phyloP scores from a whole-genome alignment of 148 eudicot species.

The Beta vulgaris region DNA sequence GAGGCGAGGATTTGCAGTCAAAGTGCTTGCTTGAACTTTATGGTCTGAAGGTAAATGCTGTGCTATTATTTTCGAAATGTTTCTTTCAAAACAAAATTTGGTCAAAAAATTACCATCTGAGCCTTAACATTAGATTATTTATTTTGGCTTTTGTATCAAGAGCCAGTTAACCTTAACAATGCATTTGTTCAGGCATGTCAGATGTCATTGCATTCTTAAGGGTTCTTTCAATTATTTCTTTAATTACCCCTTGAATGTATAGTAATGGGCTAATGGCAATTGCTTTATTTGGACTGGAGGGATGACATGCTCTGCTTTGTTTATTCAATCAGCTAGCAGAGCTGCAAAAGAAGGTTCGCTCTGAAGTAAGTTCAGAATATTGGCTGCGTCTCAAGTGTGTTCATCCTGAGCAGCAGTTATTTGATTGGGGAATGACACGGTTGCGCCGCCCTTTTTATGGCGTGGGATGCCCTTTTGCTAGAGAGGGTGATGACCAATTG shows the following conservation, averaged over 20 bases:
- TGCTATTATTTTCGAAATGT: not conserved
- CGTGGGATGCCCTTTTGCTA: constrained; percentile 80
- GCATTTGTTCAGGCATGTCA: not conserved
- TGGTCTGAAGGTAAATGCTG: constrained; percentile 79
- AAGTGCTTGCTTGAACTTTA: constrained; percentile 98
- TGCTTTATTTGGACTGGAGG: not conserved
- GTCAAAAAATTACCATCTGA: not conserved
- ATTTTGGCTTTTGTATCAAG: constrained; percentile 8
- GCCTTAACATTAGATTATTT: too few species aligned
- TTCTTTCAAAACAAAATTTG: not conserved
- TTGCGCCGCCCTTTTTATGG: constrained; percentile 76
- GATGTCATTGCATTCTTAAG: not conserved
- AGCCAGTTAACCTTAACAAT: not conserved
- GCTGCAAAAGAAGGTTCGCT: constrained; percentile 79
- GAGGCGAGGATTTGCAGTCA: constrained; percentile 93
- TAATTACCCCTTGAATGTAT: not conserved
- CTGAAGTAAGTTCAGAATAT: constrained; percentile 83
- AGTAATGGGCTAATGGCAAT: too few species aligned
- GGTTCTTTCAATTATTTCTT: not conserved
- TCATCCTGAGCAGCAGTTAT: constrained; percentile 74
- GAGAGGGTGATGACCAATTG: constrained; percentile 76
- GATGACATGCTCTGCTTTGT: constrained; percentile 22
- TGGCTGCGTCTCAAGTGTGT: constrained; percentile 86
- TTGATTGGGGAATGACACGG: constrained; percentile 93
- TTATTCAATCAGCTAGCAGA: constrained; percentile 62